Evolutionary conservation across 2,329 filamentous ascomycete genomes (phyloP).

Genomic region (Aspergillus ustus): DNA sequence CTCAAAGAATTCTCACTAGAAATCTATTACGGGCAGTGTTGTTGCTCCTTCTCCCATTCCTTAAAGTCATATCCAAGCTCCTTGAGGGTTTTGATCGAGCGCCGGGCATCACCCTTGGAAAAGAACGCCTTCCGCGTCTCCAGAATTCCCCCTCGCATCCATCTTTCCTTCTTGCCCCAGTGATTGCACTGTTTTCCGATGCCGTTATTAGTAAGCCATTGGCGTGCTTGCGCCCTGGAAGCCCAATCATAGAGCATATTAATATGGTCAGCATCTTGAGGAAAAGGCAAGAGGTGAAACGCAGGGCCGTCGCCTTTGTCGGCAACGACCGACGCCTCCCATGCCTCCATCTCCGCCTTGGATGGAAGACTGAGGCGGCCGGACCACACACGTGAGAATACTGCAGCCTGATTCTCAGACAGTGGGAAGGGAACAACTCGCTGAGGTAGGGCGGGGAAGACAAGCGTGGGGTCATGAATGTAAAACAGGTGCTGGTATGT

Average conservation of each 20-base stretch:
- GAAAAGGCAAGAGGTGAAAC: constrained; percentile 62
- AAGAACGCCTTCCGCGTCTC: constrained; percentile 75
- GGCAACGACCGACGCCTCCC: constrained; percentile 59
- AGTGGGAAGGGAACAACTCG: constrained; percentile 88
- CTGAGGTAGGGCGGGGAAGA: constrained; percentile 75
- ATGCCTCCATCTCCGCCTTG: constrained; percentile 66
- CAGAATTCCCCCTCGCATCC: constrained; percentile 71
- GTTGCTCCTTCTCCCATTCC: constrained; percentile 33
- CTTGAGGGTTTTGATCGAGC: constrained; percentile 64
- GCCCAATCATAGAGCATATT: constrained; percentile 52
- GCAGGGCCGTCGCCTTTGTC: constrained; percentile 52
- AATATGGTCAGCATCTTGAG: constrained; percentile 51
- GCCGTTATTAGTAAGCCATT: constrained; percentile 48
- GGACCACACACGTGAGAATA: constrained; percentile 77
- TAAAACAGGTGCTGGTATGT: constrained; percentile 82
- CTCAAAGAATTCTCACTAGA: not conserved
- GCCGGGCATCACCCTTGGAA: constrained; percentile 61
- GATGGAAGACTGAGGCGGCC: constrained; percentile 70
- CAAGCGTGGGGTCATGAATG: constrained; percentile 74
- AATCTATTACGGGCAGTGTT: constrained; percentile 8
- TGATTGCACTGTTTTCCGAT: constrained; percentile 69
- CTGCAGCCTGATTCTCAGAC: constrained; percentile 76
- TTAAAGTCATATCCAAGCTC: constrained; percentile 74
- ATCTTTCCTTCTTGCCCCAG: constrained; percentile 74
- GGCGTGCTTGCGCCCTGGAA: constrained; percentile 36